phyloP scores from a whole-genome alignment of 2,329 filamentous ascomycete species.

The Teratosphaeria gauchensis region DNA sequence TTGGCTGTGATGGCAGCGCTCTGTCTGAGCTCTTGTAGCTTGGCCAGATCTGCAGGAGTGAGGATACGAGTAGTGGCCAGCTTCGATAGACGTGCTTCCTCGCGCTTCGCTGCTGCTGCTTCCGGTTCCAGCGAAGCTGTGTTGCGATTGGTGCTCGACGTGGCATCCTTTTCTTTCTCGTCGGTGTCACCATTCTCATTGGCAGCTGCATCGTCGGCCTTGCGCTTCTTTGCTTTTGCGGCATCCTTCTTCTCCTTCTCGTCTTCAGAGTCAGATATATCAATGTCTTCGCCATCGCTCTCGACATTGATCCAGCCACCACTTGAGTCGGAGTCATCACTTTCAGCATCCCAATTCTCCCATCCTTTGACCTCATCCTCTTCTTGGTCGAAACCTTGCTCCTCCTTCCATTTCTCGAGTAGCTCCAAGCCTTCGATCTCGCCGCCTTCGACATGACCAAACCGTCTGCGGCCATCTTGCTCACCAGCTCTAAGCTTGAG shows the following conservation, averaged over 20 bases:
- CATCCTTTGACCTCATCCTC: conserved; percentile 46
- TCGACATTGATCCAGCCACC: conserved; percentile 90
- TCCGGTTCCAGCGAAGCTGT: conserved; percentile 22
- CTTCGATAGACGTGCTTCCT: conserved; percentile 43
- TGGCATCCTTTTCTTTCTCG: not conserved
- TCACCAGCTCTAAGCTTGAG: conserved; percentile 70
- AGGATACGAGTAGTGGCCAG: conserved; percentile 90
- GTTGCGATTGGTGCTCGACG: conserved; percentile 19
- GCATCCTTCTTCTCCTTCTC: conserved; percentile 41
- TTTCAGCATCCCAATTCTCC: conserved; percentile 53
- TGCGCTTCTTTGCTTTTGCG: conserved; percentile 24
- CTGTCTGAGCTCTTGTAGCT: conserved; percentile 78
- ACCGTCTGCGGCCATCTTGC: conserved; percentile 60
- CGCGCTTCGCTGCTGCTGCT: conserved; percentile 18
- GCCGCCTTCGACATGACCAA: conserved; percentile 71
- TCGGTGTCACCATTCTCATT: conserved; percentile 22
- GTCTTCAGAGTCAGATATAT: conserved; percentile 64
- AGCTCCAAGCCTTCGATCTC: conserved; percentile 88
- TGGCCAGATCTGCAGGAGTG: conserved; percentile 90
- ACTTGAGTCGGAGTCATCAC: conserved; percentile 57
- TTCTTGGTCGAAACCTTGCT: conserved; percentile 60
- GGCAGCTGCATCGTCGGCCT: conserved; percentile 28
- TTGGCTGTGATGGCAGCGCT: conserved; percentile 60
- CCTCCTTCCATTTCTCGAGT: conserved; percentile 85
- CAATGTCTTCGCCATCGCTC: conserved; percentile 67